Conservation (phyloP, 1,139 yeast genomes). For the Groenewaldozyma sp. region DNA sequence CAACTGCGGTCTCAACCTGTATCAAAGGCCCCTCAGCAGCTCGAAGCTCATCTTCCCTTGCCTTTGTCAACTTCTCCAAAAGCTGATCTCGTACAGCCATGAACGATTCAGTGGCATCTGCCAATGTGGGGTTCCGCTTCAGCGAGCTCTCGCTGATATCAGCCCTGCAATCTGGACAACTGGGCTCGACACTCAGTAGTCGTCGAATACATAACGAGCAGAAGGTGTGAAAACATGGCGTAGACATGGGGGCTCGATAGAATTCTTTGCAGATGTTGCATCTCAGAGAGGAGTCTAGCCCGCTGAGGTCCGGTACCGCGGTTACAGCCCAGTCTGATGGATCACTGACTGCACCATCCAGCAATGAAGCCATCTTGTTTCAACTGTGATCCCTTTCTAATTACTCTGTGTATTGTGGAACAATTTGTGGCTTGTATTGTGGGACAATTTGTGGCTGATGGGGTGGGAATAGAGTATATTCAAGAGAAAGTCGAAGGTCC, state of each 20-base stretch:
- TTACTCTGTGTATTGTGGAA: too few species aligned
- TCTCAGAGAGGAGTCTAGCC: conserved; percentile 61
- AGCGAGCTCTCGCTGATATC: conserved; percentile 66
- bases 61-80: conserved; percentile 5
- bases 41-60: background rate
- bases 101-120: conserved; percentile 59
- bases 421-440: too few species aligned
- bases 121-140: conserved; percentile 60
- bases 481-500: too few species aligned
- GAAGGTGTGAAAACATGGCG: conserved; percentile 83
- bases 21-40: background rate
- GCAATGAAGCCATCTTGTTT: too few species aligned
- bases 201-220: conserved; percentile 85
- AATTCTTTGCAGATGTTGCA: conserved; percentile 93
- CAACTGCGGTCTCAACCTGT: too few species aligned
- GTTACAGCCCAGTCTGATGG: conserved; percentile 62
- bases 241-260: conserved; percentile 70
- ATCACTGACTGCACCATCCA: conserved; percentile 42
- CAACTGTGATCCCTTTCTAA: too few species aligned
- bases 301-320: conserved; percentile 45
- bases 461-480: too few species aligned
- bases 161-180: conserved; percentile 74
- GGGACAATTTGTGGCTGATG: too few species aligned
- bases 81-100: conserved; percentile 26
- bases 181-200: conserved; percentile 46